Percentiles rank a stretch among this genome's conserved stretches.
These are phyloP conservation scores for Colletotrichum siamense DNA, from an alignment of 2,329 filamentous ascomycete genomes.

Conservation along the genomic window DNA sequence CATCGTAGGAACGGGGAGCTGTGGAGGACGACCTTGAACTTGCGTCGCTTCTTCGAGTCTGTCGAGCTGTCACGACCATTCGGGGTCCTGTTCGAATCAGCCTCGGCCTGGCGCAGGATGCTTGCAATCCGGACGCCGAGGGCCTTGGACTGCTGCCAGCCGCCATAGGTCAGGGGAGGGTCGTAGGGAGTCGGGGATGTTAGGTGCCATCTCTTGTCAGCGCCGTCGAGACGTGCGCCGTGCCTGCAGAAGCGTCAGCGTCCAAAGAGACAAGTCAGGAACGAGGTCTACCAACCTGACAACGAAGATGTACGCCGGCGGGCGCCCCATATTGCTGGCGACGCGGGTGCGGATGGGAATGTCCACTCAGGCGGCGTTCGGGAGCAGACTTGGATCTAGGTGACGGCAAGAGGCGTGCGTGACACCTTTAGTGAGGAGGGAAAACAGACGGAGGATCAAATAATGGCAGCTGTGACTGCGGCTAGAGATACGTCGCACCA, in stretches of 20 bases:
- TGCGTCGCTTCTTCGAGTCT: slow-evolving; percentile 53
- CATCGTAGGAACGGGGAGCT: slow-evolving; percentile 94
- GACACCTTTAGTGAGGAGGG: background rate
- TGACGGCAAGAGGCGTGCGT: background rate
- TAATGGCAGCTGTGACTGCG: background rate
- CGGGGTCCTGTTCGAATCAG: slow-evolving; percentile 38
- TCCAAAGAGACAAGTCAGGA: background rate
- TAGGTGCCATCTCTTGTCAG: slow-evolving; percentile 94
- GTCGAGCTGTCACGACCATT: slow-evolving; percentile 24
- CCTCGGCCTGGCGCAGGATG: slow-evolving; percentile 63
- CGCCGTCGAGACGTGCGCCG: slow-evolving; percentile 90
- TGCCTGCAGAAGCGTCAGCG: slow-evolving; percentile 58
- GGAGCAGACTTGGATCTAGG: background rate
- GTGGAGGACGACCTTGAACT: slow-evolving; percentile 84
- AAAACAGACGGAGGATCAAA: slow-evolving; percentile 5
- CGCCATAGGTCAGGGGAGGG: slow-evolving; percentile 91
- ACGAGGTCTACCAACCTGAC: slow-evolving; percentile 39
- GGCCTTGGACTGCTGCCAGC: slow-evolving; percentile 85
- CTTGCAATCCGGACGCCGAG: slow-evolving; percentile 85
- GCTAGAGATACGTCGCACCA: slow-evolving; percentile 2
- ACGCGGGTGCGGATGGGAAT: background rate
- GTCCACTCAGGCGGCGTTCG: background rate
- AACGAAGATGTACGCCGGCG: slow-evolving; percentile 49
- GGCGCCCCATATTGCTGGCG: slow-evolving; percentile 40
- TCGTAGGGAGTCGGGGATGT: slow-evolving; percentile 95